A percentile compares a stretch with the other conserved stretches of the same genome.
phyloP scores from a whole-genome alignment of 352 stramenopile genomes.

The Globisporangium middletonii region DNA sequence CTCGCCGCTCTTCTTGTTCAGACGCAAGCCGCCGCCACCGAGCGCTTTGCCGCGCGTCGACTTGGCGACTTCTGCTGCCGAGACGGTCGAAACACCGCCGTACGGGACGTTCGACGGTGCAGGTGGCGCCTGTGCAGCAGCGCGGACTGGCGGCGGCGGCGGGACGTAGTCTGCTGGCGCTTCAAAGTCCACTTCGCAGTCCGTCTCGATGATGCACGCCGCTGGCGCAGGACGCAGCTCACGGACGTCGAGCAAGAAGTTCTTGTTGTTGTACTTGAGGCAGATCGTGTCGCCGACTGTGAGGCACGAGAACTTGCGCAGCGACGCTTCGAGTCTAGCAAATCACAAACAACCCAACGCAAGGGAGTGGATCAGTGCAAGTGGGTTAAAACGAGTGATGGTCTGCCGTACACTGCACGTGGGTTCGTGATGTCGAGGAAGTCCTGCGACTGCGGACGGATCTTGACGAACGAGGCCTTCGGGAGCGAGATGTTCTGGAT shows the following conservation, averaged over 20 bases:
- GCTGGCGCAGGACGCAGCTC: slow-evolving; percentile 95
- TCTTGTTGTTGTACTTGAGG: slow-evolving; percentile 98
- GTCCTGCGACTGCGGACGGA: slow-evolving; percentile 97
- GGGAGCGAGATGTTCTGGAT: slow-evolving; percentile 95
- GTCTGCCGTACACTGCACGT: slow-evolving; percentile 87
- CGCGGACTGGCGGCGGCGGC: slow-evolving; percentile 23
- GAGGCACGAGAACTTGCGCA: slow-evolving; percentile 94
- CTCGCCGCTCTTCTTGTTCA: slow-evolving; percentile 64
- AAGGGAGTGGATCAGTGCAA: too few relatives aligned
- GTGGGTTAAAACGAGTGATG: not conserved
- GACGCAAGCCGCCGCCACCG: slow-evolving; percentile 48
- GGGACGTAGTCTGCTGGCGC: slow-evolving; percentile 85
- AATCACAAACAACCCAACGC: not conserved
- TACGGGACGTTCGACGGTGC: slow-evolving; percentile 51
- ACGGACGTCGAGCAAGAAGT: slow-evolving; percentile 95
- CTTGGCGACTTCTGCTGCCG: slow-evolving; percentile 4
- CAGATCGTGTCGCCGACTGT: slow-evolving; percentile 98
- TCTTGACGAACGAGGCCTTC: slow-evolving; percentile 98
- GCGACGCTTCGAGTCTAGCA: slow-evolving; percentile 61
- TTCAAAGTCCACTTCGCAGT: slow-evolving; percentile 99
- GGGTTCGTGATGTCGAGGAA: slow-evolving; percentile 99
- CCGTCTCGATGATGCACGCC: slow-evolving; percentile 99
- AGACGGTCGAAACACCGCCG: slow-evolving; percentile 31
- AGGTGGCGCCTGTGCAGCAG: slow-evolving; percentile 19
- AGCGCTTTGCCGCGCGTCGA: slow-evolving; percentile 7